Base-by-base conservation (phyloP, 768 basidiomycete species). In the Boletus fagicola region DNA sequence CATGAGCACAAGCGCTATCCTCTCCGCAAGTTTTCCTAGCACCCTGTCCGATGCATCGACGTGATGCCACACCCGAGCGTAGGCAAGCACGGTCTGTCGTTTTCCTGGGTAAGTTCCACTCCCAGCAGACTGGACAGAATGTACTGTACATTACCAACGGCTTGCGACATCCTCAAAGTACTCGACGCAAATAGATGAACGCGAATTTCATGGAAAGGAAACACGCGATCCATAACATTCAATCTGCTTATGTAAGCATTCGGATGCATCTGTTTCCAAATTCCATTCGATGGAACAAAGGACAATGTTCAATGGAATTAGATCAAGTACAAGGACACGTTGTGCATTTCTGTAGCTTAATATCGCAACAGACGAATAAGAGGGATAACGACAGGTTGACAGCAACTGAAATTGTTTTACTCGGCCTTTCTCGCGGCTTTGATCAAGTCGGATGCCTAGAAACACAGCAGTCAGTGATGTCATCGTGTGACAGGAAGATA, bases 1-100 rank as follows among this genome's bases (percentile, higher is more conserved):
- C 96, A 98, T 98, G 46, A 99, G 81, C 33, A 94, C 94, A 56
- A 92, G 83, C 4, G 97, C 96, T 65, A 99, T 97, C 36, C 93
- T 83, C 65, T 91, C 88, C 7, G 97, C 95, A 11, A 98, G 82
- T 78, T 95, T 93, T 69, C 97, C 97, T 18, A 98, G 80, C n/a
- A 94, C 78, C 39, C 95, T 86, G 65, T 92, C 90, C 11, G 89
- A 81, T 13, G 95, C 94, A 65, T 96, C 89, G 60, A 94, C 92
- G 60, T 92, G 91, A 71, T 98, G 94, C 97, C 96, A 99, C 45
- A 94, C 86, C 46, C 95, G 81, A n/a, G 92, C 89, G 65, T 93
- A 94, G 0, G 94, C 95, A 62, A 98, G 85, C 1, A 87, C 90
- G n/a, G 97, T 96, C 94, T 98, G 63, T 39, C 28, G 38, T n/a